Conservation (phyloP, 225 moss, liverwort and hornwort genomes). For the Anthoceros angustus region DNA sequence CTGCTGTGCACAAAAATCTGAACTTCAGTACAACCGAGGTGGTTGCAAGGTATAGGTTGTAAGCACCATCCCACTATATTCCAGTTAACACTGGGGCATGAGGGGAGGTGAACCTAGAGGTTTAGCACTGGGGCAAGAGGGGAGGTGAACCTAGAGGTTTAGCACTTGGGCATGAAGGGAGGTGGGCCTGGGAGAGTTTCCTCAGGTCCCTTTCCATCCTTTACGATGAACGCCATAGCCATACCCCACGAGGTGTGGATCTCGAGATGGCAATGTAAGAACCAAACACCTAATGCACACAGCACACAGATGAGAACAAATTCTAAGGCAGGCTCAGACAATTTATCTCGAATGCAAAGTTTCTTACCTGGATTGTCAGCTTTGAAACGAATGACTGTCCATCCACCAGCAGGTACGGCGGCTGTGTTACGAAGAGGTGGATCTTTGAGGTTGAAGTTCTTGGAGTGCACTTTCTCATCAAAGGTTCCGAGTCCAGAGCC, state of each 20-base stretch:
- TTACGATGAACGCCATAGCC: not conserved
- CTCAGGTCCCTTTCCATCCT: not conserved
- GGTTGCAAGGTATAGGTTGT: too few relatives aligned
- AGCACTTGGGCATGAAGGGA: not conserved
- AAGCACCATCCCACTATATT: too few relatives aligned
- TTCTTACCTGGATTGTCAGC: too few relatives aligned
- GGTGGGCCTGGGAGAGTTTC: not conserved
- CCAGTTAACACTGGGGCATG: not conserved
- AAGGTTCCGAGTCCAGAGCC: conserved; percentile 25
- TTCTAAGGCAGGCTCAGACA: not conserved
- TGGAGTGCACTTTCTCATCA: too few relatives aligned
- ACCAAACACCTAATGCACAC: not conserved
- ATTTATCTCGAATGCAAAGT: too few relatives aligned
- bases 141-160: too few relatives aligned
- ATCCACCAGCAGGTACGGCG: too few relatives aligned
- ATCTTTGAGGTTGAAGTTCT: conserved; percentile 13
- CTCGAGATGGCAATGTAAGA: not conserved
- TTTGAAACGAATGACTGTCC: too few relatives aligned
- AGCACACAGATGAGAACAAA: not conserved
- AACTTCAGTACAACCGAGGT: too few relatives aligned
- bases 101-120: not conserved
- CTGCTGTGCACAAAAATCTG: too few relatives aligned
- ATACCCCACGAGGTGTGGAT: conserved; percentile 1
- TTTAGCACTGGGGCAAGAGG: too few relatives aligned
- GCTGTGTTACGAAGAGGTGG: too few relatives aligned